A percentile compares a stretch with the other conserved stretches of the same genome.
Conservation (phyloP, 2,329 filamentous ascomycete genomes). For the Phyllachora maydis region DNA sequence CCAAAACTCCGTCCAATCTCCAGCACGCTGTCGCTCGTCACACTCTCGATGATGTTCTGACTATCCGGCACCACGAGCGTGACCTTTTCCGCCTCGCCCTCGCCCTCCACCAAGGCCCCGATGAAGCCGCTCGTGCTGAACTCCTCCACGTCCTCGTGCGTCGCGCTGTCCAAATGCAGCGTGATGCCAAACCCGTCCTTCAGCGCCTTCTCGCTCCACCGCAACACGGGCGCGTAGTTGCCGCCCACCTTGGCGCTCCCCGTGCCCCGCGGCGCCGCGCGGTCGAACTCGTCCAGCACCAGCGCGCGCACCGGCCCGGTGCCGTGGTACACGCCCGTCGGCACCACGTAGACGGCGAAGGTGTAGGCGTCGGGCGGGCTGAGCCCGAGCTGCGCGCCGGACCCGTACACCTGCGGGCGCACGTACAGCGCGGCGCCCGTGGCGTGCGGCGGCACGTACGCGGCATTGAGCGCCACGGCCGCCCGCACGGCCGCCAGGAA, state of each 20-base stretch:
- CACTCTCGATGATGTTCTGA: constrained; percentile 68
- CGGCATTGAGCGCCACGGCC: constrained; percentile 75
- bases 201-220: constrained; percentile 67
- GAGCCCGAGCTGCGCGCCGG: constrained; percentile 68
- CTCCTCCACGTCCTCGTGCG: constrained; percentile 74
- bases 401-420: constrained; percentile 74
- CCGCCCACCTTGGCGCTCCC: constrained; percentile 88
- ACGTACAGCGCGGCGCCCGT: constrained; percentile 88
- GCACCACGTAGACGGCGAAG: constrained; percentile 76
- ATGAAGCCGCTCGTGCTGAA: constrained; percentile 92
- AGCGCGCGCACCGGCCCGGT: constrained; percentile 70
- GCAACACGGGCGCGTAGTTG: constrained; percentile 84
- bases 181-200: constrained; percentile 80
- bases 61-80: constrained; percentile 78
- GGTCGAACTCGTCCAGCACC: constrained; percentile 84
- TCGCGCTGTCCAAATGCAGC: constrained; percentile 74
- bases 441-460: constrained; percentile 73
- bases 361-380: constrained; percentile 81
- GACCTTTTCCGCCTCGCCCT: too few species aligned
- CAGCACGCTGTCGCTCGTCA: constrained; percentile 63
- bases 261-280: constrained; percentile 76
- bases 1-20: constrained; percentile 59
- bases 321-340: constrained; percentile 88
- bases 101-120: constrained; percentile 43
- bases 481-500: constrained; percentile 62